Evolutionary conservation across 2,329 filamentous ascomycete genomes (phyloP).

Genomic region (Apiospora koreana): DNA sequence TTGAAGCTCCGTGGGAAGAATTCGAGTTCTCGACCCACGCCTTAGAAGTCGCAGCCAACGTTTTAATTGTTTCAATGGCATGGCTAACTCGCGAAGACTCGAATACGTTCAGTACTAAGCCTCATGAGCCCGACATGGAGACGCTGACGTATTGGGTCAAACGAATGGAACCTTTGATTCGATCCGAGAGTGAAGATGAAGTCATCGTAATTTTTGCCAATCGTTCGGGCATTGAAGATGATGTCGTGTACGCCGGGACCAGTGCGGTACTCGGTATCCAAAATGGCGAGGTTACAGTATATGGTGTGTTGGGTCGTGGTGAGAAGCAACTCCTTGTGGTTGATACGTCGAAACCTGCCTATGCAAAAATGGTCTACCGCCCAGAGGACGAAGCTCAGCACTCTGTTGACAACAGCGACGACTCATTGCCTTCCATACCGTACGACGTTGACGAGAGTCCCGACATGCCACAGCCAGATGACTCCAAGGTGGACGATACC

Average conservation of each 20-base stretch:
- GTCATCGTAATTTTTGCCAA: constrained; percentile 73
- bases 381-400: constrained; percentile 17
- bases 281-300: constrained; percentile 65
- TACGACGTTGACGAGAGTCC: too few relatives aligned
- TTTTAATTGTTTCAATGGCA: constrained; percentile 76
- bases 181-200: constrained; percentile 52
- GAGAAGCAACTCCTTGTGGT: constrained; percentile 69
- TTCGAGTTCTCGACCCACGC: constrained; percentile 59
- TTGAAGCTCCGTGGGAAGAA: constrained; percentile 49
- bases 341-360: constrained; percentile 53
- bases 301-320: constrained; percentile 70
- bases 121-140: constrained; percentile 67
- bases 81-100: constrained; percentile 67
- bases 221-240: constrained; percentile 65
- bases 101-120: constrained; percentile 45
- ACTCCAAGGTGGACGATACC: too few relatives aligned
- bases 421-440: too few relatives aligned
- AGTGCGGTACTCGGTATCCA: constrained; percentile 70
- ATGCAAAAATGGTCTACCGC: constrained; percentile 46
- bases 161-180: constrained; percentile 66
- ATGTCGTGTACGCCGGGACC: constrained; percentile 71
- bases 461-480: too few relatives aligned
- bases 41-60: constrained; percentile 53
- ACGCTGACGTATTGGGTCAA: constrained; percentile 76
- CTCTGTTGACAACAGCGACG: too few relatives aligned